Percentiles rank a stretch among this genome's conserved stretches.
phyloP scores from a whole-genome alignment of 768 basidiomycete genomes.

The Suillus ampliporus region DNA sequence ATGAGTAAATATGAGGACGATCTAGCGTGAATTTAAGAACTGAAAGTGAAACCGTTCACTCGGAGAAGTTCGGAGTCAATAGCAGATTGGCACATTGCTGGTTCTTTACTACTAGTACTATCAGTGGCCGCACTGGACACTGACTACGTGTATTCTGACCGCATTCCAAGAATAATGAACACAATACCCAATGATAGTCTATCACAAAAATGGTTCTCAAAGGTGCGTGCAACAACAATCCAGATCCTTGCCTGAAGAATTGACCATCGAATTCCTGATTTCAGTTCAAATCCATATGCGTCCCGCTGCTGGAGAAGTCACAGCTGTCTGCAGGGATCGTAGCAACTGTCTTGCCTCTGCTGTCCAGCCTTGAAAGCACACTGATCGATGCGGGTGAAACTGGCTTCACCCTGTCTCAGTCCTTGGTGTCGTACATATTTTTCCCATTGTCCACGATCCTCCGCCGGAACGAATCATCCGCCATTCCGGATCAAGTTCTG shows the following conservation, averaged over 20 bases:
- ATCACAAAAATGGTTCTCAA: constrained; percentile 42
- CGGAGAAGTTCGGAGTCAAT: not conserved
- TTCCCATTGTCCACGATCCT: constrained; percentile 88
- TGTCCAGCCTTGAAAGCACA: constrained; percentile 56
- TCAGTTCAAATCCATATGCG: constrained; percentile 74
- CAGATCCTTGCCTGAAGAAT: constrained; percentile 4
- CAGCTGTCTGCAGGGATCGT: constrained; percentile 62
- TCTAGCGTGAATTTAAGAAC: no score
- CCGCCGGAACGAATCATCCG: constrained; percentile 68
- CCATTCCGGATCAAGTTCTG: constrained; percentile 80
- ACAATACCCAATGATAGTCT: constrained; percentile 24
- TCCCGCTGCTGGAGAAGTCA: constrained; percentile 77
- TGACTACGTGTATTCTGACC: no score
- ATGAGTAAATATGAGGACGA: constrained; percentile 9
- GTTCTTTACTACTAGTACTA: no score
- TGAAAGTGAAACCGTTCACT: no score
- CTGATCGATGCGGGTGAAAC: constrained; percentile 51
- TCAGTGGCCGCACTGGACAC: no score
- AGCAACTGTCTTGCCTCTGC: constrained; percentile 51
- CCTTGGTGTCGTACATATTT: constrained; percentile 82
- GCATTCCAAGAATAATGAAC: not conserved
- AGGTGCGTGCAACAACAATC: constrained; percentile 33
- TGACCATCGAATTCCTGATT: not conserved
- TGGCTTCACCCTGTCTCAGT: constrained; percentile 49
- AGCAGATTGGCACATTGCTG: not conserved